Base-by-base conservation (phyloP, 129 eudicot species). In the Flaveria bidentis region DNA sequence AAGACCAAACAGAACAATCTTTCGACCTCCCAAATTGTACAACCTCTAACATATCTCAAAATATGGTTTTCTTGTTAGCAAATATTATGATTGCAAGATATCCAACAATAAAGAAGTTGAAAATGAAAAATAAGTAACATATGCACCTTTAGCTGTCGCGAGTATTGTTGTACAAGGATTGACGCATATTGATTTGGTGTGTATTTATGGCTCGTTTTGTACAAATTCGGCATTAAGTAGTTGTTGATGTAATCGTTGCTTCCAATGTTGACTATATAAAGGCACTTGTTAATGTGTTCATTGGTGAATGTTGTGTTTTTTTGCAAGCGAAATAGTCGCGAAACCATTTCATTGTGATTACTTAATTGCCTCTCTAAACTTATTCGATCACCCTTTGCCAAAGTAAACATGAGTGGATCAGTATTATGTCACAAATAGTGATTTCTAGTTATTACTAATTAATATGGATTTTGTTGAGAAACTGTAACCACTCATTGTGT, bases 171-270 rank as follows among this genome's bases (percentile, higher is more conserved):
- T 62, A 84, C 46, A 26, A 87, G 82, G 55, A 44, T 12, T 12
- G 51, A 61, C 26, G 86, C 86, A 63, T 23, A 87, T 57, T 79
- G 56, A 0, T 72, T 52, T 1, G 84, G 82, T 17, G 83, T 75
- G 52, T 51, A 72, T 16, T 0, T 50, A 4, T 33, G 74, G 72
- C 79, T 84, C 0, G 67, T n/a, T 0, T 80, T 22, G 65, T 81
- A 87, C 1, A 56, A 1, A 4, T n/a, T 44, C 28, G 88, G 85
- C 80, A 42, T 62, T 3, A 87, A 68, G 82, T 82, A 87, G 71
- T 87, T 87, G 77, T 87, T 87, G 76, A 84, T 63, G 73, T 87
- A 87, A 55, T 84, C 88, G 3, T 84, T 84, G 72, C 82, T 87
- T 64, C 91, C 91, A 0, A 84, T 74, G 23, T 76, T 75, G 46